Evolutionary conservation across 805 yeast genomes (phyloP), one percentile per base, ranked within the genome.

Genomic region (Candida schatavii): DNA sequence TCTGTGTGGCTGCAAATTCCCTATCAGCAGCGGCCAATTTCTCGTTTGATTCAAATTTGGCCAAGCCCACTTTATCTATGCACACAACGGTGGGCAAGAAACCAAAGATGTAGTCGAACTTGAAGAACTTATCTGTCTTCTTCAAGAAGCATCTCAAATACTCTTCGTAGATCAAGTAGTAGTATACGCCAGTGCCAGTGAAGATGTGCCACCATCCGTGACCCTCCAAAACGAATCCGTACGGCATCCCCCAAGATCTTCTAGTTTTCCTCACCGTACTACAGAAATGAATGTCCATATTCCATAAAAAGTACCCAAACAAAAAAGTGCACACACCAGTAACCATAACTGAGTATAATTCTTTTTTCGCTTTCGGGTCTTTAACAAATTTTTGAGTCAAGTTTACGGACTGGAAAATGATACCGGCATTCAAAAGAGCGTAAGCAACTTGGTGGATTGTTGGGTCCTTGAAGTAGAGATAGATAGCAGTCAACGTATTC

Each of bases 161-260:
- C 66, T 88, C 90, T 55, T 85, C 75, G 57, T 85, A 88, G 3
- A 85, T 80, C 49, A 90, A 75, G 64, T 88, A 90, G 58, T 74
- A 84, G 62, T 91, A 91, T 9, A 91, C 93, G 2, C 97, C 96
- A 17, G 81, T 68, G 0, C 96, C 95, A 0, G 93, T 86, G 48
- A 86, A 73, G 9, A 86, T 66, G 58, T 91, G 98, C 98, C 98
- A 91, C 97, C 97, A 91, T 19, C 95, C 96, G 56, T 91, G 98
- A 22, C 95, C 85, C 62, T 91, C 98, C 27, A 91, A 69, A 3
- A 91, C 49, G 46, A 88, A 76, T 1, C 98, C 98, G 40, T 83
- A 76, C 2, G 97, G 97, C 66, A 85, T 75, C 3, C 97, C 95
- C 59, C 70, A 62, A 3, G 65, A 50, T 45, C 93, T 75, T 60